Evolutionary conservation across 495 filamentous ascomycete species (phyloP).

Genomic region (Aspergillus coremiiformis): DNA sequence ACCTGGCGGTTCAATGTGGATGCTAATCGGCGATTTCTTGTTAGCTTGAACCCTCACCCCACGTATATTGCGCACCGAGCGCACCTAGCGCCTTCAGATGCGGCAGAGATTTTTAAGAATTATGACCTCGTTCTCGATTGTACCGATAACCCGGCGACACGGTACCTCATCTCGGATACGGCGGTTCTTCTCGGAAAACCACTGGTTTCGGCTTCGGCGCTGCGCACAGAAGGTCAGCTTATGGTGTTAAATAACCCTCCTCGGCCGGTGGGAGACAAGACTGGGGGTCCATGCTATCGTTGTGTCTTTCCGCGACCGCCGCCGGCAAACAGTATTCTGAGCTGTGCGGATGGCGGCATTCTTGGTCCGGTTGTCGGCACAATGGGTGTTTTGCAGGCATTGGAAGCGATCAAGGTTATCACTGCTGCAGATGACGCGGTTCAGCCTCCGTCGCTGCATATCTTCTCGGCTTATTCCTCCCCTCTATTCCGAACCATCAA

Average conservation of each 20-base stretch:
- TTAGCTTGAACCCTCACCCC: conserved; percentile 60
- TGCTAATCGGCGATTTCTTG: not conserved
- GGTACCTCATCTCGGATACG: conserved; percentile 88
- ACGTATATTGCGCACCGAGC: conserved; percentile 52
- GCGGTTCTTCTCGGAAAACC: conserved; percentile 73
- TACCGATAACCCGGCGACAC: conserved; percentile 83
- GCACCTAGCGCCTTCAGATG: conserved; percentile 58
- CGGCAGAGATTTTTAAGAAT: conserved; percentile 50
- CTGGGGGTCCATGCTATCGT: conserved; percentile 77
- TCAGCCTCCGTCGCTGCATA: conserved; percentile 44
- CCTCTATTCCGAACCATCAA: conserved; percentile 66
- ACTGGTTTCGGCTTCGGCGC: conserved; percentile 79
- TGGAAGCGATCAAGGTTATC: conserved; percentile 82
- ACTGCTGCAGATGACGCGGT: conserved; percentile 20
- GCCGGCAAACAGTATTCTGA: conserved; percentile 65
- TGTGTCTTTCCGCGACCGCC: conserved; percentile 88
- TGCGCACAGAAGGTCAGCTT: conserved; percentile 82
- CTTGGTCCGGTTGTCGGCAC: conserved; percentile 86
- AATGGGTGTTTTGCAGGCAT: conserved; percentile 88
- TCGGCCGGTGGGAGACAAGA: conserved; percentile 37
- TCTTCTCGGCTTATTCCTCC: conserved; percentile 66
- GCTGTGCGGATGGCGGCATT: conserved; percentile 88
- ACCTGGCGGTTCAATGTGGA: not conserved
- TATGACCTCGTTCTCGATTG: conserved; percentile 92
- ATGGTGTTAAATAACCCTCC: conserved; percentile 62